Conservation (phyloP, 768 basidiomycete species). For the Polyporus arcularius region DNA sequence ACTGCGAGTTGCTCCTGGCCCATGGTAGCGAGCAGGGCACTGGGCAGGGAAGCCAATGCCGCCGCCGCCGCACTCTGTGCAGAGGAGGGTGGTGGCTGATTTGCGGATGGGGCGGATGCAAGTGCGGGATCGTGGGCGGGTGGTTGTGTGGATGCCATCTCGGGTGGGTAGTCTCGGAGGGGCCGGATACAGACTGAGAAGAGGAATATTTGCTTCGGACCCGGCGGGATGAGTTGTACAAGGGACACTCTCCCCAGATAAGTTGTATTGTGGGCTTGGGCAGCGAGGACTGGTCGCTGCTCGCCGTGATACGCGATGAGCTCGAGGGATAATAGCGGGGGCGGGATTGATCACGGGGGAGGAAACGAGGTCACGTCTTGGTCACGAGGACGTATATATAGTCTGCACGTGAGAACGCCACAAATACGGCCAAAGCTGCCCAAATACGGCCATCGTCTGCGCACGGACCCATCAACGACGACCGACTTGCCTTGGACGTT, state of each 20-base stretch:
- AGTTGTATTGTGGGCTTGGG: constrained; percentile 3
- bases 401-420: constrained; percentile 28
- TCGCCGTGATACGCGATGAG: constrained; percentile 19
- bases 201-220: not conserved
- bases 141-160: constrained; percentile 22
- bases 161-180: constrained; percentile 1
- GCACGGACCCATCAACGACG: constrained; percentile 21
- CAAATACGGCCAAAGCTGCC: constrained; percentile 28
- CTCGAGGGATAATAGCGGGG: constrained; percentile 20
- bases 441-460: constrained; percentile 27
- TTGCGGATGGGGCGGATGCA: constrained; percentile 7
- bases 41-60: constrained; percentile 3
- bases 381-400: constrained; percentile 44
- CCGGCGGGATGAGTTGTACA: not conserved
- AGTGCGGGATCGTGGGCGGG: constrained; percentile 24
- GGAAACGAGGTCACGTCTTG: constrained; percentile 41
- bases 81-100: constrained; percentile 19
- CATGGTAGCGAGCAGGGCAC: constrained; percentile 28
- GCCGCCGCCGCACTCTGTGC: constrained; percentile 2
- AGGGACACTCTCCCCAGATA: not conserved
- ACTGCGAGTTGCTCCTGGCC: constrained; percentile 61
- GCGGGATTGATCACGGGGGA: constrained; percentile 45
- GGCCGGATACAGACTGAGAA: not conserved
- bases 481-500: not conserved
- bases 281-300: constrained; percentile 12